Evolutionary conservation across 1,139 yeast species (phyloP), one percentile per base, ranked within the genome.

Genomic region (Protomyces inundatus): DNA sequence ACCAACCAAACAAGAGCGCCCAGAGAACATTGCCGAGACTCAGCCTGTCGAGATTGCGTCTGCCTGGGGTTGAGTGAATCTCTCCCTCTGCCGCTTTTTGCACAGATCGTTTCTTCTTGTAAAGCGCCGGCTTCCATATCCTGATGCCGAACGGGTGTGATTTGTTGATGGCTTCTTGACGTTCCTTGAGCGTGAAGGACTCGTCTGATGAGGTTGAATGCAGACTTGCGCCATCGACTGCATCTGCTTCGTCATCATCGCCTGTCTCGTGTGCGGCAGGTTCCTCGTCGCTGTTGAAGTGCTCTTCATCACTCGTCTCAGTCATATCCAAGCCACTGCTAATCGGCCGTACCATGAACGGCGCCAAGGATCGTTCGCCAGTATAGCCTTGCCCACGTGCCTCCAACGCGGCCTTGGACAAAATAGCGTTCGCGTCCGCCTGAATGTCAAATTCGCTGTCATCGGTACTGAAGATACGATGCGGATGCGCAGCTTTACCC

Each of bases 81-180:
- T 93, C 99, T 68, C 88, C 90, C 66, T 90, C 96, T 0, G 98
- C 98, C 65, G 90, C 85, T 42, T 86, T 80, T 69, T 95, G 95
- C 45, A 93, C 98, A 1, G 97, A 89, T 71, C 99, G 84, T 67
- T 83, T 83, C 75, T 93, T 93, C 73, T 95, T 93, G 76, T 93
- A 93, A 66, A 93, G 80, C 1, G 98, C 97, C 0, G 98, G 98
- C 73, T 93, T 93, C 98, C 98, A 93, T 70, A 93, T 89, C 74
- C 96, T 87, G 62, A 93, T 90, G 80, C 98, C 98, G 73, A 93
- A 93, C 0, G 98, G 98, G 77, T 95, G 98, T 1, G 98, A 90
- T 64, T 89, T 86, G 72, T 93, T 93, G 73, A 93, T 95, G 3
- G 98, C 98, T 69, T 89, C 90, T 75, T 93, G 98, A 69, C 98